Percentiles rank a stretch among this genome's conserved stretches.
These are phyloP conservation scores for Berberis vulgaris DNA, from an alignment of 164 flowering plant species.

Conservation along the genomic window DNA sequence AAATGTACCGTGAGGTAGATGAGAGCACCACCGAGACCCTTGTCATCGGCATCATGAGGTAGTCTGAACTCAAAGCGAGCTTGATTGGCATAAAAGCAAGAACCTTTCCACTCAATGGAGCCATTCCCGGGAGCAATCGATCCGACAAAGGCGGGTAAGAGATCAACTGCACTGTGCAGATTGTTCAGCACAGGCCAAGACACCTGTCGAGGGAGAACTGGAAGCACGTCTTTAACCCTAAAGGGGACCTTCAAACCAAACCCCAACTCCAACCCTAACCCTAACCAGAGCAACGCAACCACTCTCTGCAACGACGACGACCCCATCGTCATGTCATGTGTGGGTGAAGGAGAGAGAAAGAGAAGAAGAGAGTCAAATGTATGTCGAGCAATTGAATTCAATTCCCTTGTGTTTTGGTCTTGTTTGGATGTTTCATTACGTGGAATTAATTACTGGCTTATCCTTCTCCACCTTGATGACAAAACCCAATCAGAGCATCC, in stretches of 20 bases:
- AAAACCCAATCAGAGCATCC: too few species aligned
- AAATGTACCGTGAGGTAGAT: constrained; percentile 53
- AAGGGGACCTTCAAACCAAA: constrained; percentile 68
- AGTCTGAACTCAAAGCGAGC: constrained; percentile 52
- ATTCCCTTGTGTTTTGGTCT: too few species aligned
- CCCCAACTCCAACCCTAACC: constrained; percentile 10
- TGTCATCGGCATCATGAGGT: neutral
- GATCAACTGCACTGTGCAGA: constrained; percentile 77
- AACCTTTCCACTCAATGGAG: constrained; percentile 72
- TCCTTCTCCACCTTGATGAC: too few species aligned
- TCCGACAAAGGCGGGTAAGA: constrained; percentile 76
- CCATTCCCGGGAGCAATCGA: constrained; percentile 64
- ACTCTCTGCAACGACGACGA: too few species aligned
- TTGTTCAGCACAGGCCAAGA: constrained; percentile 94
- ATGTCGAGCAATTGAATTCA: too few species aligned
- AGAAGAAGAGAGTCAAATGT: too few species aligned
- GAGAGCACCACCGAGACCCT: constrained; percentile 72
- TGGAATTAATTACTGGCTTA: too few species aligned
- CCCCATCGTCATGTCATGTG: too few species aligned
- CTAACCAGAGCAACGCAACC: neutral
- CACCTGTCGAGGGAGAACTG: constrained; percentile 73
- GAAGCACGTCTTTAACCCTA: constrained; percentile 69
- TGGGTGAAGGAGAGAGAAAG: too few species aligned
- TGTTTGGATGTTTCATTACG: too few species aligned
- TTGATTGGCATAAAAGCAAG: constrained; percentile 73